Base-by-base conservation (phyloP, 192 early-diverging fungal genomes). In the Podila epicladia region DNA sequence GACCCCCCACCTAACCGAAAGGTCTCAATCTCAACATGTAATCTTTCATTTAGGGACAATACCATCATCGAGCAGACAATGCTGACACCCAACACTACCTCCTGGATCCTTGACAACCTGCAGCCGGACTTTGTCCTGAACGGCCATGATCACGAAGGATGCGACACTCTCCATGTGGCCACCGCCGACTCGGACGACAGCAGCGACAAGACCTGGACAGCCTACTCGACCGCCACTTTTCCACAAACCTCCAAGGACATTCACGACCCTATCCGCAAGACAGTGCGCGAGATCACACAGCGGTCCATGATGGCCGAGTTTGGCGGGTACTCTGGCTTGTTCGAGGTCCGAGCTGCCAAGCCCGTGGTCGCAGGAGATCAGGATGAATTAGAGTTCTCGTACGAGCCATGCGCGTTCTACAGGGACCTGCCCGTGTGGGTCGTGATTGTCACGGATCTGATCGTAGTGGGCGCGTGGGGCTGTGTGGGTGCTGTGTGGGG, bases 131-230 rank as follows among this genome's bases (percentile, higher is more conserved):
- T 90, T 71, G 82, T 92, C 38, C 76, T 92, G 58, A 90, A 86
- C 20, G 91, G 91, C 55, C 91, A 92, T 55, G 91, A 92, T 61
- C 91, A 92, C 68, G 72, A 82, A 65, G 91, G 91, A 58, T 92
- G 91, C 58, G 74, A 85, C 62, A 77, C 86, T 6, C 71, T 62
- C 19, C 85, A 92, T 58, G 58, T 62, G 20, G 71, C 83, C n/a
- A 20, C 38, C 5, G 58, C 41, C 4, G 29, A 49, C 12, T 33
- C 70, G 1, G 63, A 62, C 49, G 38, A 58, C 50, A 66, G 19
- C 65, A 33, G 33, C 6, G 68, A 5, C 33, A 65, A 69, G 24
- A 41, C 28, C 71, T 64, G 64, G 75, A 53, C 86, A 72, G 71
- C 63, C 70, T 75, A 75, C 60, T 2, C 61, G 58, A 45, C 82